These are phyloP conservation scores for Cryptococcus wingfieldii DNA, from an alignment of 1,284 basidiomycete species.

Conservation along the genomic window DNA sequence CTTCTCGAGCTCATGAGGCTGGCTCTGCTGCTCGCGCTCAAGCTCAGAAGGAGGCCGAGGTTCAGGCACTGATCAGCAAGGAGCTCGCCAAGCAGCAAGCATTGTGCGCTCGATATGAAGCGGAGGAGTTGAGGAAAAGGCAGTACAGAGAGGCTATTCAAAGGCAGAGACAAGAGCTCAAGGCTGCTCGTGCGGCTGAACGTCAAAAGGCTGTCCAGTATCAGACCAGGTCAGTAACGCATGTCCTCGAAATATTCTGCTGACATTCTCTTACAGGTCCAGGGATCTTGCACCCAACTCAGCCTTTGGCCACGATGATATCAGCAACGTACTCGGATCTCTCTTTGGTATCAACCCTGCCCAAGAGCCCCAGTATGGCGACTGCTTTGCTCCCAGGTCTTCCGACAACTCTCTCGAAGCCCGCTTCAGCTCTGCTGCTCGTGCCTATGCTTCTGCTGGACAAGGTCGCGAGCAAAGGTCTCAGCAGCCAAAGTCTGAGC, in stretches of 20 bases:
- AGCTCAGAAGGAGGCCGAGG: constrained; percentile 11
- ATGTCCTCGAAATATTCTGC: background rate
- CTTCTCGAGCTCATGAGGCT: constrained; percentile 21
- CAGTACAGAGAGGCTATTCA: constrained; percentile 7
- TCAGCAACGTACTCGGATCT: constrained; percentile 33
- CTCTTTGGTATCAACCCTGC: constrained; percentile 38
- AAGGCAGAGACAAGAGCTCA: constrained; percentile 5
- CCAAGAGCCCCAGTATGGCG: constrained; percentile 2
- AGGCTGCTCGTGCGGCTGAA: background rate
- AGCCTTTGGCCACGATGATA: constrained; percentile 16
- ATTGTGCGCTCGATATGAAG: background rate
- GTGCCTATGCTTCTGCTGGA: too few relatives aligned
- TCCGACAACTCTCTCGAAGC: too few relatives aligned
- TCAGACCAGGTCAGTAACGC: constrained; percentile 12
- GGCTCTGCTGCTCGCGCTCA: constrained; percentile 9
- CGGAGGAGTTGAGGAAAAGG: constrained; percentile 3
- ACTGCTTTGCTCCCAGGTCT: too few relatives aligned
- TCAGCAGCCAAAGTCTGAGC: too few relatives aligned
- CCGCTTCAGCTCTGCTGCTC: too few relatives aligned
- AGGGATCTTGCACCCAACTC: background rate
- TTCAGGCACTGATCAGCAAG: constrained; percentile 4
- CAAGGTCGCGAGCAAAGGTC: too few relatives aligned
- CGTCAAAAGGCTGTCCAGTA: constrained; percentile 2
- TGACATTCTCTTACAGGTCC: background rate
- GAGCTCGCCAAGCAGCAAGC: background rate